phyloP scores from a whole-genome alignment of 352 stramenopile species.

The Pythium aristosporum region DNA sequence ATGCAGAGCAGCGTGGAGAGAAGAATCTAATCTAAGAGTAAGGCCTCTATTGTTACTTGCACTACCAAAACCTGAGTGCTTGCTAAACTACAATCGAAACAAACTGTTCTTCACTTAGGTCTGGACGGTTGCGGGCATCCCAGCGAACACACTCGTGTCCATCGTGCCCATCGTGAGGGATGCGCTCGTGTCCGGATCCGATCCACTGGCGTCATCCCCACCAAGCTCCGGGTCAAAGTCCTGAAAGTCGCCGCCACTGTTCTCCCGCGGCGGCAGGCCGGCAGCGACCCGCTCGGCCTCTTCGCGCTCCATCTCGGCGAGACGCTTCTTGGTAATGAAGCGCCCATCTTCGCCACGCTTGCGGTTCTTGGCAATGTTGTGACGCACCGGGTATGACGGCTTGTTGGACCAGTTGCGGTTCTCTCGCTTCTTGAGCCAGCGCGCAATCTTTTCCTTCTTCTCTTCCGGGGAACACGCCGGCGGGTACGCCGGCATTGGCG shows the following conservation, averaged over 20 bases:
- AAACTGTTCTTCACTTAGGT: slow-evolving; percentile 3
- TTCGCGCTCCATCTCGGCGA: slow-evolving; percentile 70
- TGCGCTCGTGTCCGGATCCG: slow-evolving; percentile 15
- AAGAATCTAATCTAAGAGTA: too few species aligned
- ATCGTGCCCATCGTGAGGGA: slow-evolving; percentile 12
- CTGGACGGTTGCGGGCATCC: slow-evolving; percentile 18
- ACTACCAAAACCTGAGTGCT: not conserved
- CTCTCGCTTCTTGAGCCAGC: slow-evolving; percentile 84
- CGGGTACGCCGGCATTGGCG: slow-evolving; percentile 74
- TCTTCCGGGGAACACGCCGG: slow-evolving; percentile 78
- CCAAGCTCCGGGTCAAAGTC: slow-evolving; percentile 16
- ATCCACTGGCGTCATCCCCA: slow-evolving; percentile 20
- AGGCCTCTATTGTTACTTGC: too few species aligned
- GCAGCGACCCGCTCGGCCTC: slow-evolving; percentile 34
- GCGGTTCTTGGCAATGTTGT: slow-evolving; percentile 83
- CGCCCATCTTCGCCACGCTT: slow-evolving; percentile 80
- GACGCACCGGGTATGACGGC: slow-evolving; percentile 76
- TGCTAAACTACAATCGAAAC: not conserved
- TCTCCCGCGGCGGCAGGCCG: slow-evolving; percentile 14
- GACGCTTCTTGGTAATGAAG: slow-evolving; percentile 76
- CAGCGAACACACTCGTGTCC: slow-evolving; percentile 8
- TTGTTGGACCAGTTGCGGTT: slow-evolving; percentile 87
- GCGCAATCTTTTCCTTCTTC: slow-evolving; percentile 83
- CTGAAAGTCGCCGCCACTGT: slow-evolving; percentile 11
- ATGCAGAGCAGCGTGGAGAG: too few species aligned